A percentile compares a stretch with the other conserved stretches of the same genome.
phyloP scores from a whole-genome alignment of 2,329 filamentous ascomycete genomes.

The Talaromyces sp. region DNA sequence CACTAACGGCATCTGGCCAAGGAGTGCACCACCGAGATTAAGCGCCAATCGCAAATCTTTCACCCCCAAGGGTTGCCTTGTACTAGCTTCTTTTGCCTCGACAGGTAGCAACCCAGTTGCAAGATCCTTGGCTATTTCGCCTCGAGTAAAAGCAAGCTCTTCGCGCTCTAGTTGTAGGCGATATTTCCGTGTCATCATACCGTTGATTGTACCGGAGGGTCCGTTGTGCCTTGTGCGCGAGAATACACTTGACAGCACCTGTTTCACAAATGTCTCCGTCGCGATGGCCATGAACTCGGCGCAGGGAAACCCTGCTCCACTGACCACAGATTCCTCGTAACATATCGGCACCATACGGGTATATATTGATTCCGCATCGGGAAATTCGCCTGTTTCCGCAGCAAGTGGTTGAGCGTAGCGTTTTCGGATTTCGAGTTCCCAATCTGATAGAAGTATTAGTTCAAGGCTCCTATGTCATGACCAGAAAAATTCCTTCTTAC shows the following conservation, averaged over 20 bases:
- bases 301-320: conserved; percentile 49
- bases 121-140: conserved; percentile 68
- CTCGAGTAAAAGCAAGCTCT: conserved; percentile 66
- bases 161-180: conserved; percentile 68
- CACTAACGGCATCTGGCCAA: conserved; percentile 72
- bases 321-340: conserved; percentile 58
- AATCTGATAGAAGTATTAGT: conserved; percentile 38
- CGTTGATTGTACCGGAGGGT: conserved; percentile 59
- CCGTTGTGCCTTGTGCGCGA: conserved; percentile 53
- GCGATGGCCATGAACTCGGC: conserved; percentile 58
- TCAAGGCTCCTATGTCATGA: neutral
- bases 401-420: conserved; percentile 59
- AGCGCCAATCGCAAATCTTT: conserved; percentile 72
- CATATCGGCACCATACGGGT: conserved; percentile 60
- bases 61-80: conserved; percentile 67
- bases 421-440: conserved; percentile 61
- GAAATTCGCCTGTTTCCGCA: conserved; percentile 59
- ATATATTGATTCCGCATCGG: conserved; percentile 53
- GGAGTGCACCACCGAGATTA: conserved; percentile 67
- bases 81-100: conserved; percentile 70
- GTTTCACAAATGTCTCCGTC: conserved; percentile 59
- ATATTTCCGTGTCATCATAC: conserved; percentile 76
- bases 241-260: conserved; percentile 52
- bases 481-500: conserved; percentile 45
- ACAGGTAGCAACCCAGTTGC: conserved; percentile 69